Evolutionary conservation across 176 grass and related monocot species (phyloP).

Genomic region (Carex scoparia): DNA sequence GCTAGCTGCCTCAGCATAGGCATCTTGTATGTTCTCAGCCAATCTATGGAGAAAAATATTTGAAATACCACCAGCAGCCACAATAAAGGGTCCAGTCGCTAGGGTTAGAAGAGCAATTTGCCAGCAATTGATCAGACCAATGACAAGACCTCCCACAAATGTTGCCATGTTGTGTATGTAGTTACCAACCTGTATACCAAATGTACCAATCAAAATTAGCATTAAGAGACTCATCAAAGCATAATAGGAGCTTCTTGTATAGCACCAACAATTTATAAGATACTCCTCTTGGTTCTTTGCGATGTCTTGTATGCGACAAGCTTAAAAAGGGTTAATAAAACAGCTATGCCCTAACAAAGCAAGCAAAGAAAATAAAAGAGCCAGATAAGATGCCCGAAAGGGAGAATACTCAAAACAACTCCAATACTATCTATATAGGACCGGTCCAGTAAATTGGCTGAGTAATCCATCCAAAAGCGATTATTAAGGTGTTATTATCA

Average conservation of each 20-base stretch:
- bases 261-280: neutral
- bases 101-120: conserved; percentile 96
- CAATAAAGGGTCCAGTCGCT: conserved; percentile 96
- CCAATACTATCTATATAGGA: neutral
- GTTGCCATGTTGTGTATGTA: conserved; percentile 99
- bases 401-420: neutral
- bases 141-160: conserved; percentile 87
- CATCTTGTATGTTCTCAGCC: conserved; percentile 99
- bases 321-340: neutral
- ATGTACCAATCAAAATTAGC: neutral
- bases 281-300: neutral
- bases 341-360: neutral
- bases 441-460: neutral
- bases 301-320: neutral
- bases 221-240: neutral
- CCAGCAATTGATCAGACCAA: conserved; percentile 97
- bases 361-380: neutral
- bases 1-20: conserved; percentile 95
- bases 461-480: neutral
- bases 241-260: neutral
- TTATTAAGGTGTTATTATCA: neutral
- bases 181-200: conserved; percentile 65
- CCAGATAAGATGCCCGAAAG: neutral
- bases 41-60: conserved; percentile 99
- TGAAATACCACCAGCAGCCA: conserved; percentile 96